These are phyloP conservation scores for Starmerella kuoi DNA, from an alignment of 805 yeast genomes.

Conservation along the genomic window DNA sequence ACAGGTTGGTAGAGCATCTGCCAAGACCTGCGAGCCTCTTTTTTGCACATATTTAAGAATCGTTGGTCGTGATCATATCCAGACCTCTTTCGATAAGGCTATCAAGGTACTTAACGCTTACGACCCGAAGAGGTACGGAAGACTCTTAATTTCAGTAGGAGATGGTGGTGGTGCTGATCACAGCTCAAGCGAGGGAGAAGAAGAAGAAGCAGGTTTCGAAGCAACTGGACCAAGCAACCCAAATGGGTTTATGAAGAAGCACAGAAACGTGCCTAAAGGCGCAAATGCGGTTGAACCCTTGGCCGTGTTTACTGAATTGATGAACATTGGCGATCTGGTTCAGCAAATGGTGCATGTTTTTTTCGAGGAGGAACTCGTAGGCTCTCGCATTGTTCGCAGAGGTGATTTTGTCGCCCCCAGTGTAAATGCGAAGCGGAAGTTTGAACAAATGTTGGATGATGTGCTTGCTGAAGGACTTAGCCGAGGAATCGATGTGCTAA, in stretches of 20 bases:
- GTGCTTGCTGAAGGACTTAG: constrained; percentile 88
- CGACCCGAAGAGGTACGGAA: constrained; percentile 40
- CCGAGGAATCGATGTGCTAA: constrained; percentile 78
- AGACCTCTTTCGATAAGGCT: constrained; percentile 75
- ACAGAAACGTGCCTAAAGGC: constrained; percentile 13
- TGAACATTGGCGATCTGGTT: constrained; percentile 83
- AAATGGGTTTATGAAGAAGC: not conserved
- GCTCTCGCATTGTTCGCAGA: constrained; percentile 46
- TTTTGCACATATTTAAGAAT: constrained; percentile 54
- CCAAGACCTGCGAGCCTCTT: constrained; percentile 43
- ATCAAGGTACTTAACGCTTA: constrained; percentile 55
- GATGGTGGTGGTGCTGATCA: not conserved
- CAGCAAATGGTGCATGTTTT: constrained; percentile 87
- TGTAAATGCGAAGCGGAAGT: constrained; percentile 63
- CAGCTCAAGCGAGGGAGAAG: not conserved
- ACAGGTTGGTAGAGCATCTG: constrained; percentile 31
- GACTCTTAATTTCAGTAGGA: constrained; percentile 19
- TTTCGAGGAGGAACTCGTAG: constrained; percentile 67
- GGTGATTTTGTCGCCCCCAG: constrained; percentile 72
- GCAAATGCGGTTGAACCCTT: constrained; percentile 56
- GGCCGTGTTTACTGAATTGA: constrained; percentile 75
- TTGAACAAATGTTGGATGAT: constrained; percentile 73
- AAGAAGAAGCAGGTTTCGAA: not conserved
- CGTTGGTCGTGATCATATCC: constrained; percentile 63
- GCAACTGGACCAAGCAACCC: not conserved